phyloP scores from a whole-genome alignment of 352 stramenopile genomes.

The Pythium angustatum region DNA sequence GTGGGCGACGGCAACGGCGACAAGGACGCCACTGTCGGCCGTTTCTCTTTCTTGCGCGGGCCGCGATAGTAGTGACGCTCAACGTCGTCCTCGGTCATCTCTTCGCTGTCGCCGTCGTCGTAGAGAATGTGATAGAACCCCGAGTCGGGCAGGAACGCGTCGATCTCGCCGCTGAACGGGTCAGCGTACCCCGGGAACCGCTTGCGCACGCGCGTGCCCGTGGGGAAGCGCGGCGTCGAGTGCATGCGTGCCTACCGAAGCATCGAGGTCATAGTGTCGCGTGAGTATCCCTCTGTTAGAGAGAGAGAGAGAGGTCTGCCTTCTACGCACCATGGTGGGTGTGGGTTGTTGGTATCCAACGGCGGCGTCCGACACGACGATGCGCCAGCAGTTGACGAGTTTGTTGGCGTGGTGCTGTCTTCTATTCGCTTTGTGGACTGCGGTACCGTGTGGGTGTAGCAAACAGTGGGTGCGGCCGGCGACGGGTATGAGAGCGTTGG shows the following conservation, averaged over 20 bases:
- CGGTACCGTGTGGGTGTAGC: too few relatives aligned
- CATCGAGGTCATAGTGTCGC: too few relatives aligned
- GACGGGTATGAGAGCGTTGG: too few relatives aligned
- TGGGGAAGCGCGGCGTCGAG: constrained; percentile 53
- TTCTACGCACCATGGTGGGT: neutral
- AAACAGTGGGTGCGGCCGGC: too few relatives aligned
- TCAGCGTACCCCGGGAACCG: constrained; percentile 61
- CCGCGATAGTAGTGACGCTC: constrained; percentile 38
- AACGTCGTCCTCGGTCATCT: constrained; percentile 80
- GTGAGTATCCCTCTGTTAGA: too few relatives aligned
- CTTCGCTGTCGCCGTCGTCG: constrained; percentile 77
- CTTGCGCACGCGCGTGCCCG: constrained; percentile 69
- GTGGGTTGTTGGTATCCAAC: neutral
- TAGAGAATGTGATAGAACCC: constrained; percentile 80
- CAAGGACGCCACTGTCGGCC: neutral
- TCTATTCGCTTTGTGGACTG: too few relatives aligned
- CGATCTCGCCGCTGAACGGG: constrained; percentile 61
- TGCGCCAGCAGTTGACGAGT: too few relatives aligned
- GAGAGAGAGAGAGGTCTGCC: too few relatives aligned
- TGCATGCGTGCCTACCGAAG: constrained; percentile 46
- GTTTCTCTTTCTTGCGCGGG: constrained; percentile 8
- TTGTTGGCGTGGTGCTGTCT: too few relatives aligned
- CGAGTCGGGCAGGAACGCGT: constrained; percentile 46
- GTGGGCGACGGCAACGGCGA: neutral
- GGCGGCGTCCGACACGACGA: neutral